These are phyloP conservation scores for Ustilago trichophora DNA, from an alignment of 1,284 basidiomycete species.

Conservation along the genomic window DNA sequence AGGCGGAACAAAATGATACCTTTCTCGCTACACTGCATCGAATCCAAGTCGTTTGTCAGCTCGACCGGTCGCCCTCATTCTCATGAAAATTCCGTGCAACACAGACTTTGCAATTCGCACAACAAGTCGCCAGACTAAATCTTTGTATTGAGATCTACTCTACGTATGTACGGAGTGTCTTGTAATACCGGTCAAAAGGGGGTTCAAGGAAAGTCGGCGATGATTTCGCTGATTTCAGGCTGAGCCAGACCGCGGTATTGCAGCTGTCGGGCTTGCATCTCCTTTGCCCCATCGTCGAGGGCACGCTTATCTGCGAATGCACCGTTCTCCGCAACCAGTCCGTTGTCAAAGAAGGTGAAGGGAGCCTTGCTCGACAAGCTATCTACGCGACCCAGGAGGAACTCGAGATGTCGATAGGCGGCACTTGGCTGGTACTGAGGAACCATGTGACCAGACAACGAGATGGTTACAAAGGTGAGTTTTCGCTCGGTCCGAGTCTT, in stretches of 20 bases:
- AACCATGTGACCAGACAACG: conserved; percentile 54
- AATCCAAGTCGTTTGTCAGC: no score
- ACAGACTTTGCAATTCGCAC: no score
- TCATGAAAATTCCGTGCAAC: no score
- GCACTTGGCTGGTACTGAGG: conserved; percentile 57
- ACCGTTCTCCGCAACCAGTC: conserved; percentile 9
- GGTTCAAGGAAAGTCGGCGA: conserved; percentile 21
- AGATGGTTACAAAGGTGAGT: conserved; percentile 53
- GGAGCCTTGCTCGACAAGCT: conserved; percentile 18
- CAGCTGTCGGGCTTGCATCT: conserved; percentile 13
- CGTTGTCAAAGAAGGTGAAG: conserved; percentile 32
- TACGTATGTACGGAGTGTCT: conserved; percentile 7
- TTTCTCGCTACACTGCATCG: no score
- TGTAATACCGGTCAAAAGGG: conserved; percentile 18
- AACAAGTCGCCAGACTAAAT: no score
- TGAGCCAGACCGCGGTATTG: conserved; percentile 15
- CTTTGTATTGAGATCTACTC: no score
- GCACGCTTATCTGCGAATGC: neutral
- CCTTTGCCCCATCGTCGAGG: neutral
- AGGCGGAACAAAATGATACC: conserved; percentile 11
- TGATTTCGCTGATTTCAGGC: conserved; percentile 30
- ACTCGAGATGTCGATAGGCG: conserved; percentile 55
- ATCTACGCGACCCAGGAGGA: conserved; percentile 55
- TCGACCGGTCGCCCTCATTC: no score
- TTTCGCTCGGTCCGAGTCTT: conserved; percentile 52